A percentile compares a stretch with the other conserved stretches of the same genome.
phyloP scores from a whole-genome alignment of 768 basidiomycete species.

The Tephrocybe sp. region DNA sequence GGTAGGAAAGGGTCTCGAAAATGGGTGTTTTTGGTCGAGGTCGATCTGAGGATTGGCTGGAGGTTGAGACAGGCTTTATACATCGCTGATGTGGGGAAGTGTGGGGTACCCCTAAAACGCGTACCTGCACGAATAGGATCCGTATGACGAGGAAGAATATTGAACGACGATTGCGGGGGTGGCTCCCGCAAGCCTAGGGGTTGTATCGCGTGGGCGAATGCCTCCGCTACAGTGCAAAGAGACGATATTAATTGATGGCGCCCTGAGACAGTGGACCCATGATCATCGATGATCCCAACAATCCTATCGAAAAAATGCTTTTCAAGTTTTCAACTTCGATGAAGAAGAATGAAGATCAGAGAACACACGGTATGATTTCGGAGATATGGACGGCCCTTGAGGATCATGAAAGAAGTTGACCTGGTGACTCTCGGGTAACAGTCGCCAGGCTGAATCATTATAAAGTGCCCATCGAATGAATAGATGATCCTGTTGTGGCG shows the following conservation, averaged over 20 bases:
- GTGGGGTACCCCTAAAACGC: not conserved
- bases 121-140: not conserved
- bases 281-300: not conserved
- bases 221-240: not conserved
- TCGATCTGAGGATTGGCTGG: not conserved
- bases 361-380: not conserved
- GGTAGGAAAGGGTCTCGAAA: not conserved
- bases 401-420: too few relatives aligned
- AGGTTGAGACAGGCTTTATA: not conserved
- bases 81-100: not conserved
- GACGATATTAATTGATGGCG: not conserved
- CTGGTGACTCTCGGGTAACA: too few relatives aligned
- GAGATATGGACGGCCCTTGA: not conserved
- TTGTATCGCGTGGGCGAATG: not conserved
- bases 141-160: not conserved
- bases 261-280: not conserved
- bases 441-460: too few relatives aligned
- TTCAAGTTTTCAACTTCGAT: not conserved
- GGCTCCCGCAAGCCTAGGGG: not conserved
- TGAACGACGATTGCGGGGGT: not conserved
- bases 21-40: not conserved
- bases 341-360: not conserved
- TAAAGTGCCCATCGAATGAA: too few relatives aligned
- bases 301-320: not conserved
- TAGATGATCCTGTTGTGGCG: too few relatives aligned